phyloP scores from a whole-genome alignment of 345 rosid genomes.

The Rhizophora apiculata region DNA sequence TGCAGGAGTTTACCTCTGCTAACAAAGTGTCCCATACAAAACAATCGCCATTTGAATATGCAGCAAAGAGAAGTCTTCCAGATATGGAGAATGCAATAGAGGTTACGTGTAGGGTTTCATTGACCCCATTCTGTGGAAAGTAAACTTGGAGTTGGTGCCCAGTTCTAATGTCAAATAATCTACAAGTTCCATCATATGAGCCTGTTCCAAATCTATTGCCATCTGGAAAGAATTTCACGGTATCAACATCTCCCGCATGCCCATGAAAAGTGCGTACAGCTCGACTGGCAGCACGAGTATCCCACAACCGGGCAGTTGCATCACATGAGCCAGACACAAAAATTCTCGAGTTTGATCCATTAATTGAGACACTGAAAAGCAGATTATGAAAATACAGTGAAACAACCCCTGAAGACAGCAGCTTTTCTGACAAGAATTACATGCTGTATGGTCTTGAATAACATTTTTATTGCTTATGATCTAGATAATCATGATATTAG shows the following conservation, averaged over 20 bases:
- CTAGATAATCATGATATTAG: too few species aligned
- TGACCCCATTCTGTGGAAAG: constrained; percentile 45
- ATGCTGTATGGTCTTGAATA: background rate
- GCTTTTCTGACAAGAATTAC: too few species aligned
- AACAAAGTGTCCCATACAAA: constrained; percentile 92
- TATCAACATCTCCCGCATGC: constrained; percentile 84
- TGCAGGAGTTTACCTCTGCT: constrained; percentile 54
- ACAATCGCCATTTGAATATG: constrained; percentile 76
- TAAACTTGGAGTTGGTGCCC: constrained; percentile 92
- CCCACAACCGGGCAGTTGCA: constrained; percentile 87
- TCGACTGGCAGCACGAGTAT: constrained; percentile 94
- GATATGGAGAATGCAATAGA: constrained; percentile 92
- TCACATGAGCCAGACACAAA: constrained; percentile 98
- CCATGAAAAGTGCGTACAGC: constrained; percentile 91
- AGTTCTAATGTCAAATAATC: constrained; percentile 86
- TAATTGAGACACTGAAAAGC: constrained; percentile 68
- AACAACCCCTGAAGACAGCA: too few species aligned
- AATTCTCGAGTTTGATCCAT: constrained; percentile 61
- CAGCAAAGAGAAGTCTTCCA: constrained; percentile 91
- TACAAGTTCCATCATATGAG: constrained; percentile 93
- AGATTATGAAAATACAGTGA: background rate
- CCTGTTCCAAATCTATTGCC: constrained; percentile 96
- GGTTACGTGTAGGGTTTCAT: constrained; percentile 56
- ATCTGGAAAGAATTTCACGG: constrained; percentile 95
- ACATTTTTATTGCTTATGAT: too few species aligned